Evolutionary conservation across 2,329 filamentous ascomycete species (phyloP).

Genomic region (Botrytis galanthina): DNA sequence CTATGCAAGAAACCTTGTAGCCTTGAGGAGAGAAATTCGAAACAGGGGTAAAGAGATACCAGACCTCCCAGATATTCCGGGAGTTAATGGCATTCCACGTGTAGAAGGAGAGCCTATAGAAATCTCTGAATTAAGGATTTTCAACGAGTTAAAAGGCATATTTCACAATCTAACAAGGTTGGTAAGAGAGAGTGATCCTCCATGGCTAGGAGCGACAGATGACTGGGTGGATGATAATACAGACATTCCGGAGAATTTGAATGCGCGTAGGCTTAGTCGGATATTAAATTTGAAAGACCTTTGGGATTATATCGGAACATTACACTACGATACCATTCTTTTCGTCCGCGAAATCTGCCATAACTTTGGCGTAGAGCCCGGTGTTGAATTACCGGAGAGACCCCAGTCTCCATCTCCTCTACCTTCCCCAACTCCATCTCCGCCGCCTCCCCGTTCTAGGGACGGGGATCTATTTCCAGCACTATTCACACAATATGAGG

Average conservation of each 20-base stretch:
- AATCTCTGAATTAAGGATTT: neutral
- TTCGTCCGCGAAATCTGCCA: neutral
- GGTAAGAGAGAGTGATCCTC: neutral
- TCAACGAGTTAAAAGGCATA: too few species aligned
- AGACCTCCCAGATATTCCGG: neutral
- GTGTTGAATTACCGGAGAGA: neutral
- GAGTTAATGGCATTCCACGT: neutral
- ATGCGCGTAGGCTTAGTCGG: neutral
- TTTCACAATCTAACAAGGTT: neutral
- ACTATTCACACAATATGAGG: neutral
- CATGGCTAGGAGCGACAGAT: neutral
- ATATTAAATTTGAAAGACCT: neutral
- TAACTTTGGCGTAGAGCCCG: neutral
- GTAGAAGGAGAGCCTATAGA: neutral
- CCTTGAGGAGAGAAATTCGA: neutral
- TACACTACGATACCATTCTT: neutral
- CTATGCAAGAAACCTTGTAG: neutral
- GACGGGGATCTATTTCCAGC: neutral
- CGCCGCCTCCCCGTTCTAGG: neutral
- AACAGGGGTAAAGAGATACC: neutral
- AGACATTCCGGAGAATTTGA: neutral
- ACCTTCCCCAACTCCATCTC: neutral
- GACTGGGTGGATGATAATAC: slow-evolving; percentile 2
- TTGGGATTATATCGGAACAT: neutral
- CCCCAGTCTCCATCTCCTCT: neutral